Base-by-base conservation (phyloP, 1,139 yeast genomes). In the Arxiozyma slooffiae region DNA sequence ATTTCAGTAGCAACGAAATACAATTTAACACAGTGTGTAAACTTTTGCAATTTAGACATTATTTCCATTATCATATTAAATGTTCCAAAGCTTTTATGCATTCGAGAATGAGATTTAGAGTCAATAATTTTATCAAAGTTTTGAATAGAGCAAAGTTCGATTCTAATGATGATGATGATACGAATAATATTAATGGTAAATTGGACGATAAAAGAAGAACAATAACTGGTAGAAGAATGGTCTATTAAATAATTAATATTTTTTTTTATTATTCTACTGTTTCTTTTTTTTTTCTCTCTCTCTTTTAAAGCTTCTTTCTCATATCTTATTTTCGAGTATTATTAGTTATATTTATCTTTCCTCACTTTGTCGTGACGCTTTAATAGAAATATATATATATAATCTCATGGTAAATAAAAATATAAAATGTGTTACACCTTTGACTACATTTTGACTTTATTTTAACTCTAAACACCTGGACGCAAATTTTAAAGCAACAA, bases 11-110 rank as follows among this genome's bases (percentile, higher is more conserved):
- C 16, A 58, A 51, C 3, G 69, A 55, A 72, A 78, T 72, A 82
- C 89, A 51, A 78, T 95, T 68, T 92, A 85, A 68, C 69, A 86
- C 69, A 9, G 76, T 80, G 38, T 77, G 81, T 48, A 88, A 84
- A 57, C 85, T 92, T 62, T 90, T 89, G 67, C 76, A 87, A 56
- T 94, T 92, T 73, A 79, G 99, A 71, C 94, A 89, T 67, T 92
- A 90, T 71, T 90, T 92, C 84, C 98, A 92, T 69, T 92, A 90
- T 71, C 99, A 92, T 68, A 92, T 92, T 73, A 92, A 92, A 72
- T 90, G 97, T 69, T 89, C 96, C 55, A 92, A 92, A 76, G 97
- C 98, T 40, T 94, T 87, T 73, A 83, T 92, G 85, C 99, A 92
- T 71, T 88, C 96, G 52, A 82, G 99, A 76, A 92, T 92, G 98